These are phyloP conservation scores for Solanum chilense DNA, from an alignment of 257 asterid genomes.

Conservation along the genomic window DNA sequence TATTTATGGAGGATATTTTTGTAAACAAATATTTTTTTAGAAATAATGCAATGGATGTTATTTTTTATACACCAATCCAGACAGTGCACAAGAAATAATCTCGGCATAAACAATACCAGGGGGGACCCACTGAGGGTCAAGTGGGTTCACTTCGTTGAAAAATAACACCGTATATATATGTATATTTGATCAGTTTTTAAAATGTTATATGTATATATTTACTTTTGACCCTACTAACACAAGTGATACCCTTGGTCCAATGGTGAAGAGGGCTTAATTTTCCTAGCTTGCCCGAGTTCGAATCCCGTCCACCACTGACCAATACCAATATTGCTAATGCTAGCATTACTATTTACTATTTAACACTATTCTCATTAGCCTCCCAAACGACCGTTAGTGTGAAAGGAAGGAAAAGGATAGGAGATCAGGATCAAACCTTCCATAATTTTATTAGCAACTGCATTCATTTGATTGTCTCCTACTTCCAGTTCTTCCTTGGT, in stretches of 20 bases:
- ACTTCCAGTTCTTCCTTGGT: conserved; percentile 40
- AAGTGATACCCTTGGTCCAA: too few relatives aligned
- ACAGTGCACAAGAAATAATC: not conserved
- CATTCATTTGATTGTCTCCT: conserved; percentile 15
- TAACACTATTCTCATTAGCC: not conserved
- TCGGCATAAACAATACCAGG: not conserved
- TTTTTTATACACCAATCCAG: not conserved
- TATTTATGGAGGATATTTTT: not conserved
- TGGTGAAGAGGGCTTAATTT: too few relatives aligned
- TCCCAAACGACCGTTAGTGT: not conserved
- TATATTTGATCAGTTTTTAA: too few relatives aligned
- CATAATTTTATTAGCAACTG: conserved; percentile 8
- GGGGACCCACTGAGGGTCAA: too few relatives aligned
- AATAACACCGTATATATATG: too few relatives aligned
- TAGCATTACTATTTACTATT: not conserved
- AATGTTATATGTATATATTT: too few relatives aligned
- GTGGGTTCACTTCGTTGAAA: too few relatives aligned
- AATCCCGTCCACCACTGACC: not conserved
- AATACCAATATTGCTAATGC: not conserved
- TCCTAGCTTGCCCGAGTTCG: too few relatives aligned
- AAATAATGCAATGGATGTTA: not conserved
- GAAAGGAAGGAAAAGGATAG: not conserved
- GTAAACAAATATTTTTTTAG: not conserved
- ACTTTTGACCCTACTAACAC: too few relatives aligned
- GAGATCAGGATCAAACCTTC: conserved; percentile 20